A percentile compares a stretch with the other conserved stretches of the same genome.
Conservation (phyloP, 495 filamentous ascomycete species). For the Diplogelasinospora grovesii region DNA sequence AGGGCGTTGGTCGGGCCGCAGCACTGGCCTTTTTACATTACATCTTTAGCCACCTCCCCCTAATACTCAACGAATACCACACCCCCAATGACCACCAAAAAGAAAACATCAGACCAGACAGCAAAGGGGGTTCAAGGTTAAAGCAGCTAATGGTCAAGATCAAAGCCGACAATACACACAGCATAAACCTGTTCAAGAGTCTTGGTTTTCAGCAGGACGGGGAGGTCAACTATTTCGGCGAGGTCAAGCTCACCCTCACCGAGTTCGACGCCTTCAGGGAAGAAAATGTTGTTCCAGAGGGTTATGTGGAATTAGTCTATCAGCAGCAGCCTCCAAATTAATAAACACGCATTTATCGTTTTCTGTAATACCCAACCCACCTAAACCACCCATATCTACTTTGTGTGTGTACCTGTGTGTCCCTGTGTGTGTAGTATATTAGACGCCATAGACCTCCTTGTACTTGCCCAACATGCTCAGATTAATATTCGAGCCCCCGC, state of each 20-base stretch:
- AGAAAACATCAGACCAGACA: background rate
- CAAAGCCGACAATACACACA: constrained; percentile 28
- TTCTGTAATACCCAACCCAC: too few species aligned
- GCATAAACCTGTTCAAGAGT: constrained; percentile 37
- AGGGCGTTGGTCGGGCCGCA: constrained; percentile 59
- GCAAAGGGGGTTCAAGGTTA: constrained; percentile 9
- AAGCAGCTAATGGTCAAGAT: constrained; percentile 43
- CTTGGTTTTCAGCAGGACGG: constrained; percentile 41
- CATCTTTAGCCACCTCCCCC: constrained; percentile 40
- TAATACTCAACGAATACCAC: constrained; percentile 55
- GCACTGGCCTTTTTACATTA: constrained; percentile 65
- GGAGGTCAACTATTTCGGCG: constrained; percentile 44
- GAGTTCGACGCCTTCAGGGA: too few species aligned
- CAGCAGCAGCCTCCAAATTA: too few species aligned
- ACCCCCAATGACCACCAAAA: constrained; percentile 6
- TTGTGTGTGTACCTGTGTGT: too few species aligned
- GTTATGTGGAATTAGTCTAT: constrained; percentile 23
- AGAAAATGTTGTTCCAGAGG: constrained; percentile 12
- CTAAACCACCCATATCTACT: too few species aligned
- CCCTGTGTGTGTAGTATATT: too few species aligned
- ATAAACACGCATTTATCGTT: too few species aligned
- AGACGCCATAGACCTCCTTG: constrained; percentile 48
- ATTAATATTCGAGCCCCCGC: constrained; percentile 74
- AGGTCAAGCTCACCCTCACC: constrained; percentile 41
- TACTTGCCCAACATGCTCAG: constrained; percentile 60